Conservation (phyloP, 73 alveolate species). For the Effrenium voratum region DNA sequence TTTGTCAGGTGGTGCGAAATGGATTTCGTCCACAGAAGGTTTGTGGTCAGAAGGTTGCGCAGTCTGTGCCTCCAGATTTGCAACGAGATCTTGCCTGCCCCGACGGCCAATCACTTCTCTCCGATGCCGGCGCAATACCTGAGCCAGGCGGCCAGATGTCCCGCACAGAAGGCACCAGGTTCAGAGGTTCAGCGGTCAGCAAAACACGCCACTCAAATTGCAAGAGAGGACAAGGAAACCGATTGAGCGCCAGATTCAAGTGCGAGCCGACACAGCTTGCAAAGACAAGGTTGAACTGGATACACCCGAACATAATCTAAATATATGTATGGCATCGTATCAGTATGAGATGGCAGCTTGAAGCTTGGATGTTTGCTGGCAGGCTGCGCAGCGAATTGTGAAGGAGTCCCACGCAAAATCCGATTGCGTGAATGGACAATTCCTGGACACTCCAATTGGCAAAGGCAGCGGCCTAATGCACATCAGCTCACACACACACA, state of each 20-base stretch:
- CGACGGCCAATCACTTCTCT: conserved; percentile 70
- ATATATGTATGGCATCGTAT: neutral
- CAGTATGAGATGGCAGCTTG: neutral
- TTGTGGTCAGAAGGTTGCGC: no score
- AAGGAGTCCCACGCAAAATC: conserved; percentile 85
- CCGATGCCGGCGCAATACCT: conserved; percentile 89
- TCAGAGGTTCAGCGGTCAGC: no score
- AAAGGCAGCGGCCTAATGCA: conserved; percentile 14
- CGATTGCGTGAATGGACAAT: conserved; percentile 79
- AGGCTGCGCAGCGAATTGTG: conserved; percentile 87
- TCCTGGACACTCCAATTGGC: conserved; percentile 74
- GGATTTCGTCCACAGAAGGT: no score
- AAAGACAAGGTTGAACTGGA: no score
- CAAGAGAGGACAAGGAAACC: no score
- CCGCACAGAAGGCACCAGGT: no score
- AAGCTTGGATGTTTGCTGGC: neutral
- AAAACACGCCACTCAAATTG: no score
- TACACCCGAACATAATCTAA: no score
- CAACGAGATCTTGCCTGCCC: conserved; percentile 82
- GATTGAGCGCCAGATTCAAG: no score
- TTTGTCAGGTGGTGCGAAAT: no score
- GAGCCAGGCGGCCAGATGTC: conserved; percentile 70
- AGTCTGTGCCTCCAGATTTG: conserved; percentile 47
- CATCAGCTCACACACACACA: no score
- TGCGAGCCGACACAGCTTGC: no score